Percentiles rank a stretch among this genome's conserved stretches.
These are phyloP conservation scores for Mallotus repandus DNA, from an alignment of 441 rosid species.

Conservation along the genomic window DNA sequence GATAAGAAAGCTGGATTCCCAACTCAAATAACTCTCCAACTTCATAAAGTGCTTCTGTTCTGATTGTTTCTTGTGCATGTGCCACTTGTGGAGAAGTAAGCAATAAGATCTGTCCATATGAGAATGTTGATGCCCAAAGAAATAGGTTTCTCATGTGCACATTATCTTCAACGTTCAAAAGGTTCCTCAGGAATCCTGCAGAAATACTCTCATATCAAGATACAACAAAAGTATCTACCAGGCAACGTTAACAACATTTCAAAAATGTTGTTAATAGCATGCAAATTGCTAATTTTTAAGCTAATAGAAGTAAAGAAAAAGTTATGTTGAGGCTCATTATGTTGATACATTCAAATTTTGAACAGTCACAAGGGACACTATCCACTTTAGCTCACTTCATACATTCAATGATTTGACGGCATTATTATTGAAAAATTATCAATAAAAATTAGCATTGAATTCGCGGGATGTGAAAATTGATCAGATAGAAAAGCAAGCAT, in stretches of 20 bases:
- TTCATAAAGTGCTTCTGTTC: conserved; percentile 52
- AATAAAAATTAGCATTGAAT: not conserved
- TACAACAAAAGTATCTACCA: not conserved
- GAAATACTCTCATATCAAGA: conserved; percentile 7
- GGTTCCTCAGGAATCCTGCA: conserved; percentile 47
- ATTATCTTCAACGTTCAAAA: conserved; percentile 32
- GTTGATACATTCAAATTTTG: not conserved
- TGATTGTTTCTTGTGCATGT: conserved; percentile 49
- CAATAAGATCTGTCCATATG: conserved; percentile 52
- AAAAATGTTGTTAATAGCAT: not conserved
- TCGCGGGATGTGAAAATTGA: not conserved
- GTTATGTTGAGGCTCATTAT: not conserved
- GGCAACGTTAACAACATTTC: conserved; percentile 11
- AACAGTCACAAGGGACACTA: not conserved
- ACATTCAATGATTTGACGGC: not conserved
- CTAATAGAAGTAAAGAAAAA: not conserved
- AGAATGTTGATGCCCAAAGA: conserved; percentile 38
- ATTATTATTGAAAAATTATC: not conserved
- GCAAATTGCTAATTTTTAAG: not conserved
- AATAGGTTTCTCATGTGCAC: conserved; percentile 41
- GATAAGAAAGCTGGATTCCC: conserved; percentile 91
- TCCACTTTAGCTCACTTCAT: not conserved
- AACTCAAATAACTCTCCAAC: conserved; percentile 80
- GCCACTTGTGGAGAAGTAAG: conserved; percentile 59
- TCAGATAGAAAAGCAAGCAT: conserved; percentile 1